Base-by-base conservation (phyloP, 352 stramenopile species). In the Phytopythium kandeliae region DNA sequence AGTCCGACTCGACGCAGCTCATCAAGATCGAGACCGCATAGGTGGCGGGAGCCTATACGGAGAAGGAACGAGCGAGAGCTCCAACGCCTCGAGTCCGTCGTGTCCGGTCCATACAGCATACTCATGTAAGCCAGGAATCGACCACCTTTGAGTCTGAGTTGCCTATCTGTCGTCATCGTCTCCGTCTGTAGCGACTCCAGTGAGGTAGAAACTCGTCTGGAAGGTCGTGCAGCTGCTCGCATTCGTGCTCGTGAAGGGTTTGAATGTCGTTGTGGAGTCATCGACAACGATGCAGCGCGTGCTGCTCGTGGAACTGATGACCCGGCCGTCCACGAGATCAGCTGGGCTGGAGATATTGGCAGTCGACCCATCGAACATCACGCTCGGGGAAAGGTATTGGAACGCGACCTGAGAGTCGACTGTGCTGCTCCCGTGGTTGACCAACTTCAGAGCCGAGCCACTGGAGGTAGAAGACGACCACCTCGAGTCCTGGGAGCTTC, bases 1-100 rank as follows among this genome's bases (percentile, higher is more conserved):
- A 25, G 15, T 52, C 46, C 33, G 71, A 81, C 55, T 48, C 59
- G 40, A 73, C 71, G 37, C 74, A 83, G 62, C 69, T 59, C 45
- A 70, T 77, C 28, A 50, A 41, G 19, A 40, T 72, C 30, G 58
- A 66, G 17, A 49, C 33, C 15, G 62, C 58, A 2, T 74, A 67
- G 41, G 31, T n/a, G n/a, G n/a, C n/a, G n/a, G n/a, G n/a, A n/a
- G n/a, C n/a, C n/a, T n/a, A n/a, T n/a, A n/a, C n/a, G n/a, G n/a
- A n/a, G n/a, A n/a, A n/a, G n/a, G n/a, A n/a, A n/a, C n/a, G n/a
- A n/a, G n/a, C n/a, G n/a, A n/a, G n/a, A n/a, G n/a, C n/a, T n/a
- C n/a, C n/a, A n/a, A n/a, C n/a, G n/a, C n/a, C n/a, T n/a, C n/a
- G n/a, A n/a, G n/a, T n/a, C n/a, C n/a, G n/a, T n/a, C n/a, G 17